Base-by-base conservation (phyloP, 208 protist species). In the Trypanosomatidae sp. region DNA sequence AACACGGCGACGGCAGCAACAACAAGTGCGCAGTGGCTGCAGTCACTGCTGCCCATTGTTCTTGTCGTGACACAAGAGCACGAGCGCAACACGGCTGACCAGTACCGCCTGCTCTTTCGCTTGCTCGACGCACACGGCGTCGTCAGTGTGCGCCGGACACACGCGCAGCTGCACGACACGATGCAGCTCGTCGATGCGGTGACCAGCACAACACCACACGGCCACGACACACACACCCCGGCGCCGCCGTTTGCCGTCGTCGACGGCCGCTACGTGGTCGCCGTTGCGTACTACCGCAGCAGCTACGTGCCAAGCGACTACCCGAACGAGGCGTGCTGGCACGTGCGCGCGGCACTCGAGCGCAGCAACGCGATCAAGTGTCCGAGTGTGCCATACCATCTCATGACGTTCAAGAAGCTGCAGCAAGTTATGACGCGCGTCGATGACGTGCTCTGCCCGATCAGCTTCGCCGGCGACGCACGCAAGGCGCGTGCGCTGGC, bases 331-430 rank as follows among this genome's bases (percentile, higher is more conserved):
- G 56, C 39, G 6, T 55, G 66, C 18, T 98, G 94, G 94, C 45
- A 66, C 33, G 59, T 72, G 10, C 71, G 95, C 13, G 46, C 70
- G 42, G 16, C 44, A 4, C 19, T 97, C 3, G 92, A 97, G 62
- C 46, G 62, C 39, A 71, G 73, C 23, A 79, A 75, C 24, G 85
- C 89, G 4, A 86, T 97, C 15, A 97, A 97, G 66, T 97, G 92
- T 59, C 95, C 95, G n/a, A 89, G 71, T 15, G 60, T 98, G 10
- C 87, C 87, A 4, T 78, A 97, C 50, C 95, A 98, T 47, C 71
- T 98, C 6, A 68, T 93, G 38, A 96, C 92, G 10, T 92, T 94
- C 35, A 98, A 98, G 55, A 96, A 96, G 53, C 53, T 98, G 19
- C 94, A 98, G 65, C 90, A 97, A 70, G 57, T 95, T 3, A 67